Conservation (phyloP, 805 yeast species). For the Scheffersomyces lignosus region DNA sequence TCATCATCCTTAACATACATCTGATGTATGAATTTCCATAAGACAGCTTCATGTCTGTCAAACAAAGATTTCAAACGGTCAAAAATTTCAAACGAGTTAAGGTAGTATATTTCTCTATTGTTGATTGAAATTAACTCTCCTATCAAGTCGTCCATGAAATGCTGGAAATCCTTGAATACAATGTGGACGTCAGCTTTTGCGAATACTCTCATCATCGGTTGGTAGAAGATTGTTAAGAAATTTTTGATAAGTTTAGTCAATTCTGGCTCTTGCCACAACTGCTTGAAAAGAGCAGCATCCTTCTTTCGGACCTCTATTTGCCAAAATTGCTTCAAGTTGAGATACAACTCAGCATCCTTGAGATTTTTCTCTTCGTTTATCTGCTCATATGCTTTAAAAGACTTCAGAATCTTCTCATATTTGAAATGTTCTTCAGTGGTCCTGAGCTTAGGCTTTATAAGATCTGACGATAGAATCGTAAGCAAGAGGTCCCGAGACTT, state of each 20-base stretch:
- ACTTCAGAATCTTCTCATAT: constrained; percentile 10
- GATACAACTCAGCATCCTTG: constrained; percentile 37
- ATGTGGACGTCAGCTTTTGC: constrained; percentile 38
- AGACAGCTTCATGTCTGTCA: constrained; percentile 67
- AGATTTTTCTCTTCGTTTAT: constrained; percentile 11
- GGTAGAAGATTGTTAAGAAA: constrained; percentile 50
- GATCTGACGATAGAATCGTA: constrained; percentile 20
- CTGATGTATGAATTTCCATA: constrained; percentile 76
- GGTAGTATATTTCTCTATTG: constrained; percentile 50
- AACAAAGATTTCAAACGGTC: constrained; percentile 64
- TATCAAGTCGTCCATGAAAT: constrained; percentile 54
- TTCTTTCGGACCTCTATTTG: constrained; percentile 63
- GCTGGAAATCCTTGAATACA: constrained; percentile 37
- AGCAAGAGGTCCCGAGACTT: constrained; percentile 21
- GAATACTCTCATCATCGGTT: constrained; percentile 40
- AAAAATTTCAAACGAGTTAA: constrained; percentile 59
- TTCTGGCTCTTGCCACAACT: constrained; percentile 84
- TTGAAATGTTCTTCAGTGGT: constrained; percentile 2
- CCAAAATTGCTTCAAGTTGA: constrained; percentile 60
- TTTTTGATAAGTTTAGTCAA: constrained; percentile 74
- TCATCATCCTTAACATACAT: constrained; percentile 77
- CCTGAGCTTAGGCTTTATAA: constrained; percentile 19
- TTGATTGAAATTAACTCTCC: constrained; percentile 62
- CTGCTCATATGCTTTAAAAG: constrained; percentile 20
- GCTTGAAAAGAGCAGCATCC: constrained; percentile 74